These are phyloP conservation scores for Zasmidium citrigriseum DNA, from an alignment of 2,329 filamentous ascomycete genomes.

Conservation along the genomic window DNA sequence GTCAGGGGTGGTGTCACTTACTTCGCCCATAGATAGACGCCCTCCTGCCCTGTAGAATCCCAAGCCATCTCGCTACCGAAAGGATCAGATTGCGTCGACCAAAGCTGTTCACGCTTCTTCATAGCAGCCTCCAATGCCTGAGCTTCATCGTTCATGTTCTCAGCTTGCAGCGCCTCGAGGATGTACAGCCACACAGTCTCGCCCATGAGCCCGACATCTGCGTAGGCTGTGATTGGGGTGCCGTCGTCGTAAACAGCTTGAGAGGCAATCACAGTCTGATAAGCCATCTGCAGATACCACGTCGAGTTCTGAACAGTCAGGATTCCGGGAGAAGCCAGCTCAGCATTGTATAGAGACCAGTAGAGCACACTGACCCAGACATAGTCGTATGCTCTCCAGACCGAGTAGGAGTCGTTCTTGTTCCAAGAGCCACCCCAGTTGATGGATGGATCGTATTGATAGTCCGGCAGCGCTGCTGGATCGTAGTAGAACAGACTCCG, in stretches of 20 bases:
- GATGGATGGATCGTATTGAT: conserved; percentile 45
- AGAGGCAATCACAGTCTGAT: conserved; percentile 47
- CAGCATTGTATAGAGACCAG: conserved; percentile 59
- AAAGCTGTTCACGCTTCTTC: conserved; percentile 51
- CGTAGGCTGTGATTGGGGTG: conserved; percentile 41
- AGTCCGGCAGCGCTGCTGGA: conserved; percentile 45
- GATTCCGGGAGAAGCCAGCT: conserved; percentile 50
- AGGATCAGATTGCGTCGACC: conserved; percentile 55
- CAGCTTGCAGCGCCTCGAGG: conserved; percentile 52
- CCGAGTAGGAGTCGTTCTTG: conserved; percentile 45
- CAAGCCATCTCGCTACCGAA: conserved; percentile 64
- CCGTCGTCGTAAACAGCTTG: conserved; percentile 34
- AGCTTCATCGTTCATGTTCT: conserved; percentile 46
- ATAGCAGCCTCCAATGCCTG: conserved; percentile 48
- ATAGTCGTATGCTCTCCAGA: conserved; percentile 60
- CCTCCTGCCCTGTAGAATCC: conserved; percentile 64
- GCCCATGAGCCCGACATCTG: conserved; percentile 57
- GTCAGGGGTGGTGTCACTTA: neutral
- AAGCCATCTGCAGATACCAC: conserved; percentile 60
- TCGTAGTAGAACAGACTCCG: conserved; percentile 62
- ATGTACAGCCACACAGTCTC: conserved; percentile 60
- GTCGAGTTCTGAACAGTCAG: conserved; percentile 47
- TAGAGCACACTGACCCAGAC: conserved; percentile 59
- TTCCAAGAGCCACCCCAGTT: conserved; percentile 60
- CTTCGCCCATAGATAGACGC: conserved; percentile 53